Conservation (phyloP, 129 eudicot species). For the Cynara cardunculus region DNA sequence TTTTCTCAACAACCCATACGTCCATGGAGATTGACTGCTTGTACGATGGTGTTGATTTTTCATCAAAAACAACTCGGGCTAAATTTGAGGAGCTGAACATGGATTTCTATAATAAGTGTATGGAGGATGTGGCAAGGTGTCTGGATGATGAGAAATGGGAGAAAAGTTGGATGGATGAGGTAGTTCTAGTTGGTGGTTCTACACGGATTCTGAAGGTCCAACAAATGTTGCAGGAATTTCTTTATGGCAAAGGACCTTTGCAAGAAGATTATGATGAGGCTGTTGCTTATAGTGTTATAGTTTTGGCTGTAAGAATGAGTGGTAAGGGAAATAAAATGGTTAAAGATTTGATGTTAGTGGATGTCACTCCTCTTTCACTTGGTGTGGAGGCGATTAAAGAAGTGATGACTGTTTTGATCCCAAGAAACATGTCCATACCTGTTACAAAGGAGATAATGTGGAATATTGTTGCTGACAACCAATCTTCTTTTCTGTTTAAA, state of each 20-base stretch:
- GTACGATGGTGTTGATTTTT: conserved; percentile 12
- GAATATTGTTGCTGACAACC: not conserved
- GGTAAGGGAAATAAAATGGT: not conserved
- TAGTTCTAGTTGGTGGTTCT: conserved; percentile 14
- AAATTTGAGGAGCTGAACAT: conserved; percentile 21
- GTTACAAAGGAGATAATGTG: not conserved
- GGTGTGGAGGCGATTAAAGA: not conserved
- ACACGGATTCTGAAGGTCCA: conserved; percentile 15
- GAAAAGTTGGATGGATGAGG: not conserved
- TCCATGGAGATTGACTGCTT: not conserved
- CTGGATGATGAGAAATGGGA: not conserved
- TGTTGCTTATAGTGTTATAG: conserved; percentile 2
- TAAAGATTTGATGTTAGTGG: not conserved
- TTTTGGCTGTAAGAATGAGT: not conserved
- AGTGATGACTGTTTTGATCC: not conserved
- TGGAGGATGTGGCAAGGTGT: not conserved
- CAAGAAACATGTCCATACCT: conserved; percentile 12
- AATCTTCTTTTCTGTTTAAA: not conserved
- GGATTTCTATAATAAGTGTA: not conserved
- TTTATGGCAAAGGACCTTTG: conserved; percentile 3
- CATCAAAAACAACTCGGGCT: conserved; percentile 9
- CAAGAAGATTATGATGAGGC: conserved; percentile 12
- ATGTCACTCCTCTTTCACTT: conserved; percentile 13
- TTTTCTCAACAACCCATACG: not conserved
- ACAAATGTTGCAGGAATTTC: conserved; percentile 2